These are phyloP conservation scores for Zizania latifolia DNA, from an alignment of 176 grass and related monocot genomes.

Conservation along the genomic window DNA sequence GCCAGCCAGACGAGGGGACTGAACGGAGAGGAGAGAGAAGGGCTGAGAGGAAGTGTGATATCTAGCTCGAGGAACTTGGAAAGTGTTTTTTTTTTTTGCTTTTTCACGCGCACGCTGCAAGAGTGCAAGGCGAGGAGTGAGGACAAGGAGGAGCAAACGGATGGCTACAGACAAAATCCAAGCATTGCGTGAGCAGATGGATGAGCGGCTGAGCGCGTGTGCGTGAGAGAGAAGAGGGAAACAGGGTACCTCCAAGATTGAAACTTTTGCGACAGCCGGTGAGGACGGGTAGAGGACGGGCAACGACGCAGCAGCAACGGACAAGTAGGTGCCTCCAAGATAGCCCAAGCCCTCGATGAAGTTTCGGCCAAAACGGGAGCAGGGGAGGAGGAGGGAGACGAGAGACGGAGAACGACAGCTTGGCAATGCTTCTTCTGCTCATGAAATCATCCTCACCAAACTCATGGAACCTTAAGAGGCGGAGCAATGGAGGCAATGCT, in stretches of 20 bases:
- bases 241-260: conserved; percentile 30
- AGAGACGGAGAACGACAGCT: not conserved
- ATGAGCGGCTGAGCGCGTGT: not conserved
- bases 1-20: conserved; percentile 14
- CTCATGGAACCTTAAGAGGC: too few species aligned
- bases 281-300: not conserved
- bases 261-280: conserved; percentile 29
- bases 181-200: not conserved
- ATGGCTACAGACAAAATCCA: conserved; percentile 4
- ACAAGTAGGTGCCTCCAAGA: conserved; percentile 42
- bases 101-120: not conserved
- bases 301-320: conserved; percentile 10
- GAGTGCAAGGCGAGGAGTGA: not conserved
- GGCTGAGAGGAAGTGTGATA: not conserved
- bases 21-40: not conserved
- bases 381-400: not conserved
- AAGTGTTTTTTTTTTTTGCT: not conserved
- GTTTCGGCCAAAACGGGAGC: not conserved
- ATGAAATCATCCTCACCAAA: too few species aligned
- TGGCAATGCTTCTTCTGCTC: too few species aligned
- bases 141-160: conserved; percentile 24
- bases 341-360: conserved; percentile 15
- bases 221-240: not conserved
- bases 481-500: too few species aligned
- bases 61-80: not conserved